Conservation (phyloP, 495 filamentous ascomycete genomes). For the Penicillium mononematosum region DNA sequence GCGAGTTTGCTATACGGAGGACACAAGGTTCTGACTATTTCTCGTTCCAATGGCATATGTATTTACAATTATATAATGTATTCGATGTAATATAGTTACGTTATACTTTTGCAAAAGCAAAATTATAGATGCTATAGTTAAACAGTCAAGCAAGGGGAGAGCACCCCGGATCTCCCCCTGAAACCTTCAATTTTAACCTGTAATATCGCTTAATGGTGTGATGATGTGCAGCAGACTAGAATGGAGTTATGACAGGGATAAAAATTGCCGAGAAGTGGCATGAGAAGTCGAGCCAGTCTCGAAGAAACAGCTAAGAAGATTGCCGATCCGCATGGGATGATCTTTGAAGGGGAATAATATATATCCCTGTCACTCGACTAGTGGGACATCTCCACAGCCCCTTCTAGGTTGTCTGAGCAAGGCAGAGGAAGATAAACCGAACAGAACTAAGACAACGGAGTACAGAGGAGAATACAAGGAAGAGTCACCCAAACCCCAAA, state of each 20-base stretch:
- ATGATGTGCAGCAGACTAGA: neutral
- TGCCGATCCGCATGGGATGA: slow-evolving; percentile 1
- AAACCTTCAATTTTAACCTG: neutral
- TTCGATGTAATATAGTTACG: no score
- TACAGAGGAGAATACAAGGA: neutral
- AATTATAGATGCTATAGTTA: neutral
- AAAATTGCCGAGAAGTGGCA: neutral
- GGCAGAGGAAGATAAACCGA: neutral
- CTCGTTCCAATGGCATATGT: neutral
- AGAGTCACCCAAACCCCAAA: slow-evolving; percentile 3
- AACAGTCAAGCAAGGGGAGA: neutral
- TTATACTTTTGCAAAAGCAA: no score
- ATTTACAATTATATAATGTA: no score
- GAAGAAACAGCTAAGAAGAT: neutral
- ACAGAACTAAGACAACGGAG: neutral
- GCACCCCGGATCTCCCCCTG: neutral
- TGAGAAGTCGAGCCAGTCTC: neutral
- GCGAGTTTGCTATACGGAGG: neutral
- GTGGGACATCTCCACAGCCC: neutral
- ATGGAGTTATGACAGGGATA: no score
- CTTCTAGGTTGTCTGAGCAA: neutral
- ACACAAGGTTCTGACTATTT: neutral
- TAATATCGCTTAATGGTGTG: neutral
- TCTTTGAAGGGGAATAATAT: neutral
- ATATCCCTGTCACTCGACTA: neutral